Percentiles rank a stretch among this genome's conserved stretches.
phyloP scores from a whole-genome alignment of 805 yeast species.

The Saccharomycopsis oosterbeekiorum region DNA sequence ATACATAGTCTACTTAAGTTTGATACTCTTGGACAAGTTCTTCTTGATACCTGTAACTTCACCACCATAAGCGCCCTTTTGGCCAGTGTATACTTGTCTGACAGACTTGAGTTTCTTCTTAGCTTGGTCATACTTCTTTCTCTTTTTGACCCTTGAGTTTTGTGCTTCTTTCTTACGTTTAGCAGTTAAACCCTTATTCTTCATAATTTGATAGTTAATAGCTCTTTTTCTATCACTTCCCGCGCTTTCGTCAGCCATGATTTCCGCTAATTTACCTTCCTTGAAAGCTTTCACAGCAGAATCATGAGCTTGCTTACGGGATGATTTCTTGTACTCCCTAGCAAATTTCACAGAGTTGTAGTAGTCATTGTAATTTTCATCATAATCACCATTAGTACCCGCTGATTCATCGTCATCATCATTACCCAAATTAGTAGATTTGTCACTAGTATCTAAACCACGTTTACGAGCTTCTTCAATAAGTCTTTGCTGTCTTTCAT shows the following conservation, averaged over 20 bases:
- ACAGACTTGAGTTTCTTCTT: slow-evolving; percentile 87
- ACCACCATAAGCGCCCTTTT: slow-evolving; percentile 77
- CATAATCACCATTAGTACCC: slow-evolving; percentile 31
- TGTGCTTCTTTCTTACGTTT: slow-evolving; percentile 88
- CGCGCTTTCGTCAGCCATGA: slow-evolving; percentile 36
- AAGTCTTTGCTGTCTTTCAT: slow-evolving; percentile 81
- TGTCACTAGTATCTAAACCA: slow-evolving; percentile 47
- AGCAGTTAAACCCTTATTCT: slow-evolving; percentile 93
- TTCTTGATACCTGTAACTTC: slow-evolving; percentile 97
- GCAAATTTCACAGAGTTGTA: slow-evolving; percentile 44
- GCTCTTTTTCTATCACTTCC: slow-evolving; percentile 90
- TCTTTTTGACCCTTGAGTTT: slow-evolving; percentile 95
- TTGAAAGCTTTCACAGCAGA: slow-evolving; percentile 69
- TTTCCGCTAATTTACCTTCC: slow-evolving; percentile 73
- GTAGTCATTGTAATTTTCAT: slow-evolving; percentile 40
- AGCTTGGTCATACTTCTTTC: slow-evolving; percentile 92
- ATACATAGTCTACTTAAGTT: slow-evolving; percentile 30
- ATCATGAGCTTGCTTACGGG: slow-evolving; percentile 55
- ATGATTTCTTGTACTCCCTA: slow-evolving; percentile 39
- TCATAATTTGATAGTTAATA: slow-evolving; percentile 84
- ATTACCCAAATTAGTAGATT: slow-evolving; percentile 44
- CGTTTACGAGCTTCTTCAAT: slow-evolving; percentile 82
- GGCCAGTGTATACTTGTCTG: slow-evolving; percentile 76
- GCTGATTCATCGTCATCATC: slow-evolving; percentile 40
- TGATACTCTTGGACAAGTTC: slow-evolving; percentile 80